Conservation (phyloP, 2,329 filamentous ascomycete species). For the Diaporthe australafricana region DNA sequence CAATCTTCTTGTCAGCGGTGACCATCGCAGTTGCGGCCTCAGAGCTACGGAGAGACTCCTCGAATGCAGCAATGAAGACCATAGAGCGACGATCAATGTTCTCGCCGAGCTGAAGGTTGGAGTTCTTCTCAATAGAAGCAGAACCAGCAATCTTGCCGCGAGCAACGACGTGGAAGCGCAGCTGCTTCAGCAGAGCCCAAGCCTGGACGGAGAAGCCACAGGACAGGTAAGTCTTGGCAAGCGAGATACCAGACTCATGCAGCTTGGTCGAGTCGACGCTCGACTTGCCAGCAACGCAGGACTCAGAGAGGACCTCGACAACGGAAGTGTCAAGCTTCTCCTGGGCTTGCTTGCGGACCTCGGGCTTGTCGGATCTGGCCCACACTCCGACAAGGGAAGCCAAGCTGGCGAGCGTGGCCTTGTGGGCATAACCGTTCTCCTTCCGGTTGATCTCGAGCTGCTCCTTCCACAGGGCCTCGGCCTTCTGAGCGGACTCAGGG, state of each 20-base stretch:
- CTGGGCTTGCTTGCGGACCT: slow-evolving; percentile 38
- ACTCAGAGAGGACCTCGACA: slow-evolving; percentile 36
- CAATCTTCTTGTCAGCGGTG: slow-evolving; percentile 32
- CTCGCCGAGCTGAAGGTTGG: slow-evolving; percentile 33
- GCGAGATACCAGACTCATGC: slow-evolving; percentile 35
- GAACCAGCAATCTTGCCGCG: slow-evolving; percentile 36
- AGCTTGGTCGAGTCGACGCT: slow-evolving; percentile 37
- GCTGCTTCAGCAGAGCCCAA: slow-evolving; percentile 38
- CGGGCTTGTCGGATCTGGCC: slow-evolving; percentile 37
- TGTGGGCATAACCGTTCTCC: slow-evolving; percentile 36
- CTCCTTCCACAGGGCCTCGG: slow-evolving; percentile 38
- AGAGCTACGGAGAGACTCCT: slow-evolving; percentile 35
- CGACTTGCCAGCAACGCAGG: slow-evolving; percentile 33
- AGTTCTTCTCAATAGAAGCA: slow-evolving; percentile 31
- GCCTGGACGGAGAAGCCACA: slow-evolving; percentile 34
- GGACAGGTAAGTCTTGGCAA: slow-evolving; percentile 36
- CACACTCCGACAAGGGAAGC: slow-evolving; percentile 37
- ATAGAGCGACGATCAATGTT: slow-evolving; percentile 38
- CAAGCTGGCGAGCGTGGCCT: slow-evolving; percentile 35
- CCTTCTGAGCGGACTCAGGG: slow-evolving; percentile 37
- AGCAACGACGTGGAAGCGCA: slow-evolving; percentile 38
- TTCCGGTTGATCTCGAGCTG: slow-evolving; percentile 39
- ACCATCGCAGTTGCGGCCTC: slow-evolving; percentile 31
- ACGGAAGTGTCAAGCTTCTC: slow-evolving; percentile 37
- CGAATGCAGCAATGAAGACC: slow-evolving; percentile 38